phyloP scores from a whole-genome alignment of 805 yeast species.

The Komagataella pseudopastoris region DNA sequence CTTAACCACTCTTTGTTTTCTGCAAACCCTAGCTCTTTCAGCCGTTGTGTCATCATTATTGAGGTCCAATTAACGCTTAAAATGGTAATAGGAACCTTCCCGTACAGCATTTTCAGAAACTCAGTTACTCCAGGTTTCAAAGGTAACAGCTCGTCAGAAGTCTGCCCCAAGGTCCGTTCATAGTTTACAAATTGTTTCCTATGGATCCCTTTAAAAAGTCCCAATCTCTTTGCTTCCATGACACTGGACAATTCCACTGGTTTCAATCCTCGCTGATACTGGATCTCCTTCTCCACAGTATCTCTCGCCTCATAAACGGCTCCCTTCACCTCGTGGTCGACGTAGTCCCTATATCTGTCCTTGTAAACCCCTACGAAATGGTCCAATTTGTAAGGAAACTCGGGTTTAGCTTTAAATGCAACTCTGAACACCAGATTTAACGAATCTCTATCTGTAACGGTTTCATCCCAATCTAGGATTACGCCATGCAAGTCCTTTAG shows the following conservation, averaged over 20 bases:
- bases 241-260: constrained; percentile 36
- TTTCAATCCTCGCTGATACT: constrained; percentile 30
- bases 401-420: constrained; percentile 25
- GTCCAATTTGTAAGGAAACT: constrained; percentile 22
- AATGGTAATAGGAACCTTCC: background rate
- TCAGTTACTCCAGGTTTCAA: constrained; percentile 1
- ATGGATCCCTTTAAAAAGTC: background rate
- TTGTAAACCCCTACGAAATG: constrained; percentile 31
- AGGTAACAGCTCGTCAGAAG: background rate
- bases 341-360: constrained; percentile 20
- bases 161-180: background rate
- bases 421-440: constrained; percentile 34
- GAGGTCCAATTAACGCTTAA: background rate
- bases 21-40: background rate
- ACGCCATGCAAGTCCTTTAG: constrained; percentile 7
- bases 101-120: background rate
- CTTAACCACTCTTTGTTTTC: background rate
- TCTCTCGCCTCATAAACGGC: constrained; percentile 16
- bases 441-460: constrained; percentile 44
- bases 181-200: background rate
- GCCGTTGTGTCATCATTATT: background rate
- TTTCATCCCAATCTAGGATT: constrained; percentile 57
- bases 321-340: constrained; percentile 5
- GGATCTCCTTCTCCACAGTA: constrained; percentile 25
- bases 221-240: background rate